Evolutionary conservation across 2,329 filamentous ascomycete species (phyloP), one percentile per base, ranked within the genome.

Genomic region (Westerdykella aurantiaca): DNA sequence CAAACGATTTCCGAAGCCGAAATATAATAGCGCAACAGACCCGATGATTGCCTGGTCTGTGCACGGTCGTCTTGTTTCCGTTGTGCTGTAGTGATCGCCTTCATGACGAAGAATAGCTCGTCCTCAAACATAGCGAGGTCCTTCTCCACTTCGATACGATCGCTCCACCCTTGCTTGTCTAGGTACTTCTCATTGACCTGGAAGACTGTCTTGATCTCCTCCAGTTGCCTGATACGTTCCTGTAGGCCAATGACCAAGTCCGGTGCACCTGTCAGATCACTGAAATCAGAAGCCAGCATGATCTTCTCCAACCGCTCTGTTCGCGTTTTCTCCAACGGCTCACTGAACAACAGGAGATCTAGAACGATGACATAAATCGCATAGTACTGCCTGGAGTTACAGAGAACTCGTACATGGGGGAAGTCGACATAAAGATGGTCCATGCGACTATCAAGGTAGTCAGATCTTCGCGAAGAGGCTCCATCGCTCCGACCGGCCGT

Each of bases 21-120:
- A 46, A 98, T 88, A 63, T 88, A 93, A 86, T 91, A 96, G 56
- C 88, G 84, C 42, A 98, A 69, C 34, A 96, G 73, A 5, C 89
- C 89, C 47, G 81, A 90, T 44, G 83, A 85, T 50, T 88, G 80
- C 6, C 82, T 80, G 39, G 81, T 75, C 42, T 72, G 66, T 31
- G 69, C 69, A 21, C 66, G 58, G 47, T 95, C 88, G 41, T 85
- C 82, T 50, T 82, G 83, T 63, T 90, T 93, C 47, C 89, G 79
- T 68, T 98, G 93, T 5, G 91, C 94, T 2, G 89, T 94, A 1
- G 93, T 98, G 63, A 98, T 98, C 33, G 93, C 94, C 60, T 98
- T 97, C 93, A 98, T 97, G 74, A 98, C 86, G 71, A 98, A 98
- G 76, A 98, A 99, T 7, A 99, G 71, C 67, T 99, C 94, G 58